Base-by-base conservation (phyloP, 2,329 filamentous ascomycete genomes). In the Talaromyces sp. region DNA sequence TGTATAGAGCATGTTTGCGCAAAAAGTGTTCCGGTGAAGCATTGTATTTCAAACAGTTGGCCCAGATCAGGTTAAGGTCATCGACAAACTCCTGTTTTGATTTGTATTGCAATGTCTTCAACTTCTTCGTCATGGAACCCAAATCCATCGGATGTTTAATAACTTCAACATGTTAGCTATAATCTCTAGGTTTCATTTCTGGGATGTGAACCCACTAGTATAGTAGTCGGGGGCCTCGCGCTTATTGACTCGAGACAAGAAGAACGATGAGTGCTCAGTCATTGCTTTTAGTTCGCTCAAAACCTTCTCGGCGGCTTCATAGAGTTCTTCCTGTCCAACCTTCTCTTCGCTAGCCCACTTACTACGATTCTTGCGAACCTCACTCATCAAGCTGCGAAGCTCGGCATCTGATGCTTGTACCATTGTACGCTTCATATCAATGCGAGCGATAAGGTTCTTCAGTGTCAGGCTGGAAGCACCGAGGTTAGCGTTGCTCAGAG, bases 261-360 rank as follows among this genome's bases (percentile, higher is more conserved):
- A 99, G 1, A 95, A 93, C n/a, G 92, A 92, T 1, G 95, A 97
- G 78, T 97, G 96, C 77, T 99, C 95, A 1, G 93, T 97, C 81
- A 96, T 93, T 41, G 95, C 95, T 78, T 98, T 98, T 64, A 99
- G 87, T 77, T 98, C 94, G 73, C 93, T 96, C 73, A 99, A 84
- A 61, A 99, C 95, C 81, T 98, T 98, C 77, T 99, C 95, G 15
- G 95, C 85, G 11, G 95, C 92, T 80, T 99, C 95, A 75, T 99
- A 99, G 6, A 99, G 84, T 78, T 99, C 95, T 78, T 99, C 95
- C 78, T 99, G 95, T 66, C 95, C 94, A 67, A 99, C 90, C 70
- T 96, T 95, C 71, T 99, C 95, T 78, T 98, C 95, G 76, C 91
- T 98, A 3, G 95, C 94, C 95, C 95, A 99, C 80, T 99, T 99